A percentile compares a stretch with the other conserved stretches of the same genome.
Conservation (phyloP, 805 yeast species). For the Yarrowia phangngaensis region DNA sequence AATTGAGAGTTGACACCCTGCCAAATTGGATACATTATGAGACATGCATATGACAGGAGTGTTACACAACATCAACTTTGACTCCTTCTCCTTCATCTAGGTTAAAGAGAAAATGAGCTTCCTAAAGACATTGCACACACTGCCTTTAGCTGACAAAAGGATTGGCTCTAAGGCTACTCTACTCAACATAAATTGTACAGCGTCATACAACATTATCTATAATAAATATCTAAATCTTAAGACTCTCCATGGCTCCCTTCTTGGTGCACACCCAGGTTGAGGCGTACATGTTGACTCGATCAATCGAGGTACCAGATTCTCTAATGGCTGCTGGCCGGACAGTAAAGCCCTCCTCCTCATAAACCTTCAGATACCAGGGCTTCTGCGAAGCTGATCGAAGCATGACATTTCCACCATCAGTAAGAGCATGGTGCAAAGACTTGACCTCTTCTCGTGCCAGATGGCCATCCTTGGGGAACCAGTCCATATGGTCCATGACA, state of each 20-base stretch:
- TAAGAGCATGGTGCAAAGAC: slow-evolving; percentile 59
- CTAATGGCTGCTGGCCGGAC: slow-evolving; percentile 71
- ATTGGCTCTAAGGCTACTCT: too few relatives aligned
- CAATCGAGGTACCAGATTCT: slow-evolving; percentile 60
- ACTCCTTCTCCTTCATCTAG: too few relatives aligned
- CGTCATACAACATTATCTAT: slow-evolving; percentile 21
- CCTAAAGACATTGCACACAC: too few relatives aligned
- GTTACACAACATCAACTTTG: too few relatives aligned
- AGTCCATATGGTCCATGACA: slow-evolving; percentile 90
- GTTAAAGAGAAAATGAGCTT: too few relatives aligned
- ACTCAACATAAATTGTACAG: too few relatives aligned
- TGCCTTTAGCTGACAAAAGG: too few relatives aligned
- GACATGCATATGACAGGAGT: too few relatives aligned
- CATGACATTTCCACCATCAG: slow-evolving; percentile 68
- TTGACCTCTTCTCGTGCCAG: slow-evolving; percentile 58
- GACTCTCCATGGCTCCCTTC: slow-evolving; percentile 28
- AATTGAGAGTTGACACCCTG: too few relatives aligned
- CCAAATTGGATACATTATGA: too few relatives aligned
- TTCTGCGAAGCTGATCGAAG: slow-evolving; percentile 66
- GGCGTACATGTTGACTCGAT: slow-evolving; percentile 82
- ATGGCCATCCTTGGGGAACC: slow-evolving; percentile 66
- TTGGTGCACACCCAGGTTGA: slow-evolving; percentile 83
- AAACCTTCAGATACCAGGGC: slow-evolving; percentile 75
- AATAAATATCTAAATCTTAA: slow-evolving; percentile 26
- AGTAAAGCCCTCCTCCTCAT: slow-evolving; percentile 62